Conservation (phyloP, 1,139 yeast species). For the Sugiyamaella xylanicola region DNA sequence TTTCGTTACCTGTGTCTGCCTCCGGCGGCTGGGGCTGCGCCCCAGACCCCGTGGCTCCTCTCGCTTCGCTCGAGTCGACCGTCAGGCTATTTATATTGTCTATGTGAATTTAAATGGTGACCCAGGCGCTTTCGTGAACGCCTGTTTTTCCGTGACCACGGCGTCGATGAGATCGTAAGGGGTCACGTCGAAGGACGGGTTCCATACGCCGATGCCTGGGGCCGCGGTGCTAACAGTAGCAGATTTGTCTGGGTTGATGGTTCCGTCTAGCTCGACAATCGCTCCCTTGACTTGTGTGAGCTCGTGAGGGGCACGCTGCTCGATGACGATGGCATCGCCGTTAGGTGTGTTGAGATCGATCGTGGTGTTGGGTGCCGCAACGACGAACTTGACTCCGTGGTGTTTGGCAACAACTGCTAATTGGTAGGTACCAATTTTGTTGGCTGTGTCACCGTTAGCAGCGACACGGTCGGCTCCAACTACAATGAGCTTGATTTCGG, state of each 20-base stretch:
- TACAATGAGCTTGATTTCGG: slow-evolving; percentile 73
- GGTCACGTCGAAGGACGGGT: slow-evolving; percentile 94
- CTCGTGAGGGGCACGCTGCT: slow-evolving; percentile 82
- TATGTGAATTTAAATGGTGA: not conserved
- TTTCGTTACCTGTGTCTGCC: not conserved
- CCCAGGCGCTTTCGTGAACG: slow-evolving; percentile 31
- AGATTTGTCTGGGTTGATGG: slow-evolving; percentile 35
- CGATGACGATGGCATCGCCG: slow-evolving; percentile 80
- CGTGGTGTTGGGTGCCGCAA: slow-evolving; percentile 94
- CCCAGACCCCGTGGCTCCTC: not conserved
- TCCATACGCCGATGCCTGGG: slow-evolving; percentile 85
- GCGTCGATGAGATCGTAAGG: slow-evolving; percentile 81
- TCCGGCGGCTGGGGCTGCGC: not conserved
- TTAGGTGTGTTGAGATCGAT: slow-evolving; percentile 66
- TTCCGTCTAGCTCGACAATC: slow-evolving; percentile 43
- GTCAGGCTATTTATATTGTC: not conserved
- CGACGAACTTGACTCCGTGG: slow-evolving; percentile 71
- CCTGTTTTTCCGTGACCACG: slow-evolving; percentile 79
- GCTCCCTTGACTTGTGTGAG: slow-evolving; percentile 78
- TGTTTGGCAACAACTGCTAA: slow-evolving; percentile 66
- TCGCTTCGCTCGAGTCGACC: not conserved
- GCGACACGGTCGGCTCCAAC: slow-evolving; percentile 99
- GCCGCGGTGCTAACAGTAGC: slow-evolving; percentile 76
- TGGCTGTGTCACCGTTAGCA: slow-evolving; percentile 86
- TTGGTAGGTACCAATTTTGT: slow-evolving; percentile 96